These are phyloP conservation scores for Saccharomycopsis javanensis DNA, from an alignment of 805 yeast species.

Conservation along the genomic window DNA sequence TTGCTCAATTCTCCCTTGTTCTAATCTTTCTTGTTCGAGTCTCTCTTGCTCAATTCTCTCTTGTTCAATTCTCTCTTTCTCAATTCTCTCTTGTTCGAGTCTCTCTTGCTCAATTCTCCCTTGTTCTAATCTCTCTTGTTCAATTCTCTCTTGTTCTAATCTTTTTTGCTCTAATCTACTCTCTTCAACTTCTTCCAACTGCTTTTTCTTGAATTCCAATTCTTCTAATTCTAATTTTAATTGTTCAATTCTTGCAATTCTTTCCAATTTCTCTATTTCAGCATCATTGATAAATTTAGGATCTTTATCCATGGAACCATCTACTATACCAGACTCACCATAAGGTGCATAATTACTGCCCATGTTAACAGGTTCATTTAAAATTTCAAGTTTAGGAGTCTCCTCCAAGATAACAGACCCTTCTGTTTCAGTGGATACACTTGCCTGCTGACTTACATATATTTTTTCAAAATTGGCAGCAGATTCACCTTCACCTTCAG, in stretches of 20 bases:
- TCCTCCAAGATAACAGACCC: background rate
- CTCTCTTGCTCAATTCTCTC: background rate
- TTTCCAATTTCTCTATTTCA: background rate
- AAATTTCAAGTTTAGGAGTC: background rate
- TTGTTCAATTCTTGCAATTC: background rate
- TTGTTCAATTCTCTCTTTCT: background rate
- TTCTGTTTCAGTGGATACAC: background rate
- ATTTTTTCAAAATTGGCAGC: background rate
- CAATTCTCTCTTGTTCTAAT: background rate
- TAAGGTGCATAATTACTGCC: background rate
- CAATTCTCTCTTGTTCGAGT: background rate
- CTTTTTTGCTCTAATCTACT: background rate
- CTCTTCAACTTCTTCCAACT: background rate
- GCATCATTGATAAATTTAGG: background rate
- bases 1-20: background rate
- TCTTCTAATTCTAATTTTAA: background rate
- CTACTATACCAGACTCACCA: background rate
- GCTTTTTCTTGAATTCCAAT: background rate
- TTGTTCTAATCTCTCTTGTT: background rate
- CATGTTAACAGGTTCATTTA: background rate
- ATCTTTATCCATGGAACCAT: background rate
- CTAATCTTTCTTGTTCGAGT: background rate
- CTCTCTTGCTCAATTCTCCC: background rate
- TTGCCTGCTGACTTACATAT: background rate
- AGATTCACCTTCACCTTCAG: background rate